These are phyloP conservation scores for Fusarium dlaminii DNA, from an alignment of 2,329 filamentous ascomycete species.

Conservation along the genomic window DNA sequence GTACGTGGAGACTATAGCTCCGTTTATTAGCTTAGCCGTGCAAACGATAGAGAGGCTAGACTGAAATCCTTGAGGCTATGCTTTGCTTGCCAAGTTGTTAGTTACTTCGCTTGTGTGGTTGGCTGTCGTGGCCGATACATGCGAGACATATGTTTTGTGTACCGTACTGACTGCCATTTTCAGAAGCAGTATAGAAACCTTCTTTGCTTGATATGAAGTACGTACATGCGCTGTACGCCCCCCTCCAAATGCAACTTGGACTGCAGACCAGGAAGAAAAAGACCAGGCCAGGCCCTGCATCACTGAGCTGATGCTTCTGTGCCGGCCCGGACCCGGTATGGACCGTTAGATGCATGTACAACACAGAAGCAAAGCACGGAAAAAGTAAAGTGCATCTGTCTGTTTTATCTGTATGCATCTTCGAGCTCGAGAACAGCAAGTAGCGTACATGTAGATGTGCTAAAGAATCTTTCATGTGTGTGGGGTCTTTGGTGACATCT, in stretches of 20 bases:
- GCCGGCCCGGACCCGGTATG: conserved; percentile 28
- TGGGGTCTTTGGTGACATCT: background rate
- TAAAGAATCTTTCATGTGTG: conserved; percentile 9
- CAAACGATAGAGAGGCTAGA: background rate
- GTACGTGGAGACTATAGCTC: background rate
- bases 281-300: conserved; percentile 30
- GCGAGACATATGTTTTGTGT: background rate
- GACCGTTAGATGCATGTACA: background rate
- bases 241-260: background rate
- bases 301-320: conserved; percentile 11
- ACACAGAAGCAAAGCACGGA: background rate
- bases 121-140: conserved; percentile 1
- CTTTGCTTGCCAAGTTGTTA: background rate
- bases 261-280: conserved; percentile 13
- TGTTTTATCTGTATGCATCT: background rate
- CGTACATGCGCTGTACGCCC: conserved; percentile 8
- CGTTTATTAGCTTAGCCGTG: conserved; percentile 1
- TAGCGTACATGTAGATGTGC: background rate
- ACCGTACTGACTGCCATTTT: background rate
- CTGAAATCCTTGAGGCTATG: background rate
- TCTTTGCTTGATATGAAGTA: conserved; percentile 1
- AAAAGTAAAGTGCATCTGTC: conserved; percentile 1
- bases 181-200: conserved; percentile 18
- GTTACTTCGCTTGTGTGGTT: background rate
- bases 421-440: background rate